Conservation (phyloP, 495 filamentous ascomycete genomes). For the Penicillium robsamsonii region DNA sequence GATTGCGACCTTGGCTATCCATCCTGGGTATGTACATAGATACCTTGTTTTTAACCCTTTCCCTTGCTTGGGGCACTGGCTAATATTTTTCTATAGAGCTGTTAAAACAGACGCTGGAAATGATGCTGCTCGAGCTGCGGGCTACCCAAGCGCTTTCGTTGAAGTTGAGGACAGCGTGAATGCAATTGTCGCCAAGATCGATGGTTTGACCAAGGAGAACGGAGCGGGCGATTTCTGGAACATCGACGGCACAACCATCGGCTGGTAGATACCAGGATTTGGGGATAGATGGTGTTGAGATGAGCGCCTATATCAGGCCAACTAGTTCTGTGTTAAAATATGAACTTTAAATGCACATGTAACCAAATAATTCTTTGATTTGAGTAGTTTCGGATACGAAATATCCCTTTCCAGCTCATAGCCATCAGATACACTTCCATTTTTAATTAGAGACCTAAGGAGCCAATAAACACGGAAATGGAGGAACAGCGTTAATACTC, state of each 20-base stretch:
- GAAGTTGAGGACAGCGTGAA: not conserved
- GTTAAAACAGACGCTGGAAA: not conserved
- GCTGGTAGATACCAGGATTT: not conserved
- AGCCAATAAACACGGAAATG: too few species aligned
- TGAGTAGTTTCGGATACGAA: too few species aligned
- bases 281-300: not conserved
- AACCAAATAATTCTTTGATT: too few species aligned
- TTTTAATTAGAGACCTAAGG: too few species aligned
- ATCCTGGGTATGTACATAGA: conserved; percentile 12
- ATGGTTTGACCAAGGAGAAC: conserved; percentile 4
- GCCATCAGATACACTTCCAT: too few species aligned
- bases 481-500: too few species aligned
- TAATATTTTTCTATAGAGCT: not conserved
- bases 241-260: not conserved
- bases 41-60: not conserved
- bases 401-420: too few species aligned
- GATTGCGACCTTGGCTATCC: conserved; percentile 27
- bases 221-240: conserved; percentile 3
- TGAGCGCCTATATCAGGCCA: too few species aligned
- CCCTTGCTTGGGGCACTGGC: not conserved
- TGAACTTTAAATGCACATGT: too few species aligned
- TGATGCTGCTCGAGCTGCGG: not conserved
- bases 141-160: not conserved
- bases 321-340: too few species aligned
- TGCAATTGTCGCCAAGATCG: conserved; percentile 5